Percentiles rank a stretch among this genome's conserved stretches.
phyloP scores from a whole-genome alignment of 2,329 filamentous ascomycete genomes.

The Claviceps sp. region DNA sequence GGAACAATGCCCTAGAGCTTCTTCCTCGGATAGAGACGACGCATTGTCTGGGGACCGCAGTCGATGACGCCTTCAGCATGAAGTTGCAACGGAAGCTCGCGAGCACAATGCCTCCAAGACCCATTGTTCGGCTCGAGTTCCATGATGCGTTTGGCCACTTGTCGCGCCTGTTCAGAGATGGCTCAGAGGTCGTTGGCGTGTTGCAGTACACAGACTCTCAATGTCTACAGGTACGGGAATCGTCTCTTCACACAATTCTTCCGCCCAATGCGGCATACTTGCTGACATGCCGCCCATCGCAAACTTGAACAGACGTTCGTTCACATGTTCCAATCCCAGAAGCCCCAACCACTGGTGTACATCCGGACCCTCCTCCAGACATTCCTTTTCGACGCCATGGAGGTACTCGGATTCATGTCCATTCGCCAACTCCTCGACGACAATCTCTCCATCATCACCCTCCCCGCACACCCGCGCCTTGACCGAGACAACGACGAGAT shows the following conservation, averaged over 20 bases:
- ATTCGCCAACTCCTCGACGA: slow-evolving; percentile 66
- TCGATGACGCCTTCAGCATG: slow-evolving; percentile 71
- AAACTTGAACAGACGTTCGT: slow-evolving; percentile 48
- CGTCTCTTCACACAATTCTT: background rate
- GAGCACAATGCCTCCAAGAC: slow-evolving; percentile 84
- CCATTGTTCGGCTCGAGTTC: slow-evolving; percentile 67
- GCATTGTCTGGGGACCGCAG: slow-evolving; percentile 46
- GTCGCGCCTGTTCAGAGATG: slow-evolving; percentile 57
- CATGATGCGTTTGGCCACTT: slow-evolving; percentile 60
- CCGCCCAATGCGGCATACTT: no score
- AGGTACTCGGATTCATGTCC: slow-evolving; percentile 52
- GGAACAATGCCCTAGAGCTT: slow-evolving; percentile 35
- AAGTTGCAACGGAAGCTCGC: slow-evolving; percentile 87
- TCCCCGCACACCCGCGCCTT: slow-evolving; percentile 58
- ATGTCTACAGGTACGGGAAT: slow-evolving; percentile 48
- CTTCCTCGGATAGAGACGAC: slow-evolving; percentile 46
- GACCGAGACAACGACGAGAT: slow-evolving; percentile 63
- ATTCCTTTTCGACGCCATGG: slow-evolving; percentile 60
- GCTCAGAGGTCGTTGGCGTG: slow-evolving; percentile 52
- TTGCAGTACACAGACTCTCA: slow-evolving; percentile 55
- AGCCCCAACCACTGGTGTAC: slow-evolving; percentile 72
- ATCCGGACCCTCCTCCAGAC: slow-evolving; percentile 68
- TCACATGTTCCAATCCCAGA: slow-evolving; percentile 60
- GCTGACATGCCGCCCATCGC: background rate
- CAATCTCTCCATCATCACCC: slow-evolving; percentile 63